phyloP scores from a whole-genome alignment of 169 alveolate genomes.

The Plasmodium gallinaceum region DNA sequence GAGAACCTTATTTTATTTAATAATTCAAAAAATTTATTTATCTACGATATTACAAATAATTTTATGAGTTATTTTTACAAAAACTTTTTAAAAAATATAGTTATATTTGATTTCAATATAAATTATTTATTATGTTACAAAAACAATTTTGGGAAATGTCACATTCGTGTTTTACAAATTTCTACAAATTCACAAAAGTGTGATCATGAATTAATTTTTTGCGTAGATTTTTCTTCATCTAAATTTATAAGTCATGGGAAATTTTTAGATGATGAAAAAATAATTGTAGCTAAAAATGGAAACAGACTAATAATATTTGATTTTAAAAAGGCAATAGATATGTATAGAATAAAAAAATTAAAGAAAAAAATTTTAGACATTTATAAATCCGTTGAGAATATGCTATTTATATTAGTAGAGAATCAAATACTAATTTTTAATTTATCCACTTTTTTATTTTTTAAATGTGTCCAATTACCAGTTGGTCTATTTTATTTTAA shows the following conservation, averaged over 20 bases:
- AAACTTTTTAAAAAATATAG: conserved; percentile 75
- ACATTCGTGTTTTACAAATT: conserved; percentile 71
- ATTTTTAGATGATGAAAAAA: conserved; percentile 78
- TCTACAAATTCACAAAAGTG: conserved; percentile 31
- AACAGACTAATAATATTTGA: conserved; percentile 73
- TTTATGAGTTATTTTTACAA: conserved; percentile 69
- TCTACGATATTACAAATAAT: conserved; percentile 73
- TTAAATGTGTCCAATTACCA: conserved; percentile 58
- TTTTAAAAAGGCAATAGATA: conserved; percentile 77
- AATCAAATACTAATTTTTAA: conserved; percentile 62
- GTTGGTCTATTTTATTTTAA: conserved; percentile 69
- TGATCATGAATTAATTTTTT: conserved; percentile 76
- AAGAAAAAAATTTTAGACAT: conserved; percentile 73
- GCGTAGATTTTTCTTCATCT: conserved; percentile 74
- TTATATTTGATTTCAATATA: conserved; percentile 70
- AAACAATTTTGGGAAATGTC: conserved; percentile 77
- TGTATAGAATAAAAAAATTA: conserved; percentile 77
- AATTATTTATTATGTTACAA: conserved; percentile 75
- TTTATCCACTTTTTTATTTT: conserved; percentile 72
- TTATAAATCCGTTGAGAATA: conserved; percentile 68
- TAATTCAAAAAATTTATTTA: conserved; percentile 71
- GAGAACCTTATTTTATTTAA: conserved; percentile 71
- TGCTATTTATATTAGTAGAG: conserved; percentile 76
- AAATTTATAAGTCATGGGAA: conserved; percentile 78
- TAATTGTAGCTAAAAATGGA: conserved; percentile 78